A percentile compares a stretch with the other conserved stretches of the same genome.
Conservation (phyloP, 306 rosid genomes). For the Dryas drummondii region DNA sequence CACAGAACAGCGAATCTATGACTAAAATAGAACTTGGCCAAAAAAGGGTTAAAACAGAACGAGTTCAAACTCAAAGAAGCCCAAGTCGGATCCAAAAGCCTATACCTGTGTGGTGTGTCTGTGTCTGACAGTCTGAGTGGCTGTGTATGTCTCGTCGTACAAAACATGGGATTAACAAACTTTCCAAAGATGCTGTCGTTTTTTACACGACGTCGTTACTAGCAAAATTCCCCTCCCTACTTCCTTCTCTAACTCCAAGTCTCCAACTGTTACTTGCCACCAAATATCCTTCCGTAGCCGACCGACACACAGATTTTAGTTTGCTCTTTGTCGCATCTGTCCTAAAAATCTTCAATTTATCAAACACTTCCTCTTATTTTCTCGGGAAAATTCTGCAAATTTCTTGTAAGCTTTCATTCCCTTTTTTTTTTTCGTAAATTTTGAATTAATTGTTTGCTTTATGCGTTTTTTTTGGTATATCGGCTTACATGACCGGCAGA, state of each 20-base stretch:
- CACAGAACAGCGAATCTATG: no score
- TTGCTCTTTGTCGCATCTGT: neutral
- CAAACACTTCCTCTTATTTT: neutral
- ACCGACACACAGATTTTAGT: no score
- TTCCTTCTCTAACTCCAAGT: neutral
- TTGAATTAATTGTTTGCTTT: neutral
- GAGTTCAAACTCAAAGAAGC: no score
- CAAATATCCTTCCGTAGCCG: no score
- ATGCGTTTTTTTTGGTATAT: neutral
- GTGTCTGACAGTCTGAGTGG: neutral
- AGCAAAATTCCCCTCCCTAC: constrained; percentile 3
- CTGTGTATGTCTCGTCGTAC: neutral
- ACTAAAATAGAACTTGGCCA: no score
- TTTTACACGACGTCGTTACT: neutral
- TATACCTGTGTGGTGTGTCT: no score
- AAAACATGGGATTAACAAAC: neutral
- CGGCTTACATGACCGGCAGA: neutral
- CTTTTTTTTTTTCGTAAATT: neutral
- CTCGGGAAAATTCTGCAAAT: neutral
- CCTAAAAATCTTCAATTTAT: neutral
- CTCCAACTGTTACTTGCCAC: neutral
- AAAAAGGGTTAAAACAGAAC: no score
- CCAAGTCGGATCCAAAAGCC: no score
- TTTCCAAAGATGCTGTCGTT: neutral
- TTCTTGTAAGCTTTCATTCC: neutral